Percentiles rank a stretch among this genome's conserved stretches.
Evolutionary conservation across 2,329 filamentous ascomycete species (phyloP).

Genomic region (Arthrinium puccinioides): DNA sequence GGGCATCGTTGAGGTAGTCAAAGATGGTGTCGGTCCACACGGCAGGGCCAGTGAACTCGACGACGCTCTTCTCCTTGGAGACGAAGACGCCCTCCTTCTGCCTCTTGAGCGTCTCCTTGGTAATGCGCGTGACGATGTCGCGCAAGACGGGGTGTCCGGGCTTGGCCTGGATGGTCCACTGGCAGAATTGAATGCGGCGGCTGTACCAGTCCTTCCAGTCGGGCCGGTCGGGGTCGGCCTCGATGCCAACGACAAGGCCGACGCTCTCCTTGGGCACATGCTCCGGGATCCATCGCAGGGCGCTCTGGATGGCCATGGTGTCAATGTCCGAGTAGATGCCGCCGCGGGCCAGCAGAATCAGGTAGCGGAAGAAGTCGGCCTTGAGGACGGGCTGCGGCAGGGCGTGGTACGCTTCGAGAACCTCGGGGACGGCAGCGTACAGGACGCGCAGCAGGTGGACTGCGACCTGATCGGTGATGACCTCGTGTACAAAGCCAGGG

Average conservation of each 20-base stretch:
- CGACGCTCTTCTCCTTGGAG: slow-evolving; percentile 62
- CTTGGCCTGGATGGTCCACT: slow-evolving; percentile 97
- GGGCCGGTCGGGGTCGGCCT: slow-evolving; percentile 85
- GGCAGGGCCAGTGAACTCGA: slow-evolving; percentile 91
- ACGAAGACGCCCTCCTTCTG: slow-evolving; percentile 50
- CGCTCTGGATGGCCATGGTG: slow-evolving; percentile 75
- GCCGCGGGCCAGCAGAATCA: slow-evolving; percentile 55
- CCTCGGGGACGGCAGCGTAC: slow-evolving; percentile 75
- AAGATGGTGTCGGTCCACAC: slow-evolving; percentile 93
- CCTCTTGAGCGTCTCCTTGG: slow-evolving; percentile 68
- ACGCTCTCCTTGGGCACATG: slow-evolving; percentile 69
- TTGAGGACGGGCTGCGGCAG: slow-evolving; percentile 70
- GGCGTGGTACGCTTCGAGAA: slow-evolving; percentile 68
- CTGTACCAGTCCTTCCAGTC: slow-evolving; percentile 98
- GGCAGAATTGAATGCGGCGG: slow-evolving; percentile 92
- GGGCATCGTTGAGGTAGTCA: slow-evolving; percentile 84
- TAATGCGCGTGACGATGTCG: slow-evolving; percentile 81
- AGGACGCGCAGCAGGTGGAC: slow-evolving; percentile 75
- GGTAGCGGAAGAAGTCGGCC: slow-evolving; percentile 72
- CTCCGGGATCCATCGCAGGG: slow-evolving; percentile 78
- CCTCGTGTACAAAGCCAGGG: slow-evolving; percentile 90
- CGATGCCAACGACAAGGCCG: slow-evolving; percentile 87
- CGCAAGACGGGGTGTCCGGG: slow-evolving; percentile 87
- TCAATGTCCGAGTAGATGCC: slow-evolving; percentile 86
- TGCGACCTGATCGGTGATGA: slow-evolving; percentile 87